These are phyloP conservation scores for Metarhizium guizhouense DNA, from an alignment of 2,329 filamentous ascomycete genomes.

Conservation along the genomic window DNA sequence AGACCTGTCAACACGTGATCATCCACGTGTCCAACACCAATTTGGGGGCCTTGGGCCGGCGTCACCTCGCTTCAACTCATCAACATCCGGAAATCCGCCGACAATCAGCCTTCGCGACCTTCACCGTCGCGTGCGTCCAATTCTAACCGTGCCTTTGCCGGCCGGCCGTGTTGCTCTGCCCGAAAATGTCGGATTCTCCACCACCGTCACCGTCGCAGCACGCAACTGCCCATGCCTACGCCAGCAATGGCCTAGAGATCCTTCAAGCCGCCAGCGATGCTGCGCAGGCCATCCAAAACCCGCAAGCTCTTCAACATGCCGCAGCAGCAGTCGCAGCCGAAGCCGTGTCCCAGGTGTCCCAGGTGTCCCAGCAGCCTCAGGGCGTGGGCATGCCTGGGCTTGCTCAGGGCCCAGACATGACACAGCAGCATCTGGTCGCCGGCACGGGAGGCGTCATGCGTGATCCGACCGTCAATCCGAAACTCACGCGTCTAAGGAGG, in stretches of 20 bases:
- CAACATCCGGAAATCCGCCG: conserved; percentile 31
- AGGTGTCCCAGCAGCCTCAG: conserved; percentile 5
- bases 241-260: conserved; percentile 36
- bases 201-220: conserved; percentile 13
- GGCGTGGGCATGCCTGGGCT: conserved; percentile 1
- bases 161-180: not conserved
- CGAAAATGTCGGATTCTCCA: conserved; percentile 17
- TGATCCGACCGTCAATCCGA: conserved; percentile 36
- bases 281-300: conserved; percentile 29
- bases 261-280: conserved; percentile 37
- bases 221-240: conserved; percentile 30
- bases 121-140: conserved; percentile 6
- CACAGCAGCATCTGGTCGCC: conserved; percentile 8
- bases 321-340: conserved; percentile 25
- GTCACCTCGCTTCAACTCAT: conserved; percentile 29
- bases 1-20: not conserved
- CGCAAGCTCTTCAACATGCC: conserved; percentile 29
- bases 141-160: not conserved
- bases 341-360: conserved; percentile 5
- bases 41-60: conserved; percentile 13
- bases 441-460: conserved; percentile 18
- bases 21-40: not conserved
- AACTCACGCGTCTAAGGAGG: conserved; percentile 46
- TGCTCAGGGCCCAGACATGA: not conserved
- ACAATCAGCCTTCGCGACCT: conserved; percentile 32